Evolutionary conservation across 2,329 filamentous ascomycete species (phyloP).

Genomic region (Penicillium freii): DNA sequence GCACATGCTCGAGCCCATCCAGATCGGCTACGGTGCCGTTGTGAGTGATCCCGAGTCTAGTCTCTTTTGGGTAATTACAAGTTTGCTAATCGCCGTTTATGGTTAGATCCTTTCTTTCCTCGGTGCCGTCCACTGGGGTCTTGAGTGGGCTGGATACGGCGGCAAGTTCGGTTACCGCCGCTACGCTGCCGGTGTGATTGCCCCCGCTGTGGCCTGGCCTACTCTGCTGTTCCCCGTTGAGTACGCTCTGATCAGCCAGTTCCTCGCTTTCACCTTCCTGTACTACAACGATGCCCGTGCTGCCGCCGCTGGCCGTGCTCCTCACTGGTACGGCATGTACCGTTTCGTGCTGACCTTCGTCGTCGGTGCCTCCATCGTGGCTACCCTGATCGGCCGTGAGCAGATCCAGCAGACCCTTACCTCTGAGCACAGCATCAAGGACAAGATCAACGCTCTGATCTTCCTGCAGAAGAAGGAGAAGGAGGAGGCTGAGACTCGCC

Average conservation of each 20-base stretch:
- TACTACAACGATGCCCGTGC: slow-evolving; percentile 82
- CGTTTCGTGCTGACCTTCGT: slow-evolving; percentile 90
- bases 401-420: slow-evolving; percentile 57
- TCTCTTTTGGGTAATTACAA: neutral
- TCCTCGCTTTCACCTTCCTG: slow-evolving; percentile 76
- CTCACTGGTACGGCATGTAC: slow-evolving; percentile 82
- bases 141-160: slow-evolving; percentile 74
- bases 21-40: slow-evolving; percentile 86
- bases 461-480: slow-evolving; percentile 48
- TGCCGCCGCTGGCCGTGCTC: slow-evolving; percentile 71
- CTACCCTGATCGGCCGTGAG: slow-evolving; percentile 77
- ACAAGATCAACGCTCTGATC: slow-evolving; percentile 55
- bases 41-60: slow-evolving; percentile 49
- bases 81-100: slow-evolving; percentile 12
- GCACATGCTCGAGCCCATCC: slow-evolving; percentile 75
- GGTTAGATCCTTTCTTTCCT: slow-evolving; percentile 83
- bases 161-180: slow-evolving; percentile 69
- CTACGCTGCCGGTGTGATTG: slow-evolving; percentile 78
- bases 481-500: slow-evolving; percentile 43
- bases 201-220: slow-evolving; percentile 82
- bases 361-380: slow-evolving; percentile 76
- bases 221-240: slow-evolving; percentile 81
- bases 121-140: slow-evolving; percentile 89
- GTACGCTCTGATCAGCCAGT: slow-evolving; percentile 81
- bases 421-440: slow-evolving; percentile 41